A percentile compares a stretch with the other conserved stretches of the same genome.
phyloP scores from a whole-genome alignment of 2,329 filamentous ascomycete genomes.

The Zymoseptoria tritici region DNA sequence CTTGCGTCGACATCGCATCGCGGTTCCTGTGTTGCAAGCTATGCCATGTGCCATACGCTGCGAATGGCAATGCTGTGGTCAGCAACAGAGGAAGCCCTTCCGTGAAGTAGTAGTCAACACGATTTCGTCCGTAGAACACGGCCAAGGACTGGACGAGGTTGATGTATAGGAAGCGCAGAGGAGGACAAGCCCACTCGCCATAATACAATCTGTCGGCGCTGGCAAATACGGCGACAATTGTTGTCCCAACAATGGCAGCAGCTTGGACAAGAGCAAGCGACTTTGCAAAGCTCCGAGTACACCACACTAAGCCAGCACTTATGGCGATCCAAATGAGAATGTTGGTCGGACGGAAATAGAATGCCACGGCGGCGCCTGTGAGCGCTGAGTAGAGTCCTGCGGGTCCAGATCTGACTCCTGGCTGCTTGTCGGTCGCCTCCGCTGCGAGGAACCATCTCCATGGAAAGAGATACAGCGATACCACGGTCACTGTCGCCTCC shows the following conservation, averaged over 20 bases:
- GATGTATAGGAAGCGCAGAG: conserved; percentile 79
- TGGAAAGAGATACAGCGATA: conserved; percentile 77
- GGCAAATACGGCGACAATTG: conserved; percentile 56
- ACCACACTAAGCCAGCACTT: conserved; percentile 46
- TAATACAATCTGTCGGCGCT: conserved; percentile 69
- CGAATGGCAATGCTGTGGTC: conserved; percentile 75
- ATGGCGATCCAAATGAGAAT: conserved; percentile 73
- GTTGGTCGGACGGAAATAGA: conserved; percentile 84
- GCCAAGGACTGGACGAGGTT: conserved; percentile 83
- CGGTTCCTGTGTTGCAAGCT: conserved; percentile 1
- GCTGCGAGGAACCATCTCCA: conserved; percentile 50
- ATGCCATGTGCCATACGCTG: conserved; percentile 55
- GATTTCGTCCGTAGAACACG: conserved; percentile 85
- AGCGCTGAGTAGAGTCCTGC: conserved; percentile 48
- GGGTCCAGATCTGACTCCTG: not conserved
- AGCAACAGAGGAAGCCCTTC: conserved; percentile 84
- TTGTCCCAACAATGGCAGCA: conserved; percentile 33
- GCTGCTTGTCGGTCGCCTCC: conserved; percentile 42
- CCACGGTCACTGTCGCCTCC: conserved; percentile 78
- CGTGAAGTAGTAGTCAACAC: conserved; percentile 86
- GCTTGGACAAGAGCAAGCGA: conserved; percentile 7
- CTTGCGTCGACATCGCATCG: not conserved
- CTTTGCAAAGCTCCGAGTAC: conserved; percentile 29
- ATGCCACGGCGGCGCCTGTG: conserved; percentile 69
- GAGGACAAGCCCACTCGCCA: conserved; percentile 77